Percentiles rank a stretch among this genome's conserved stretches.
Conservation (phyloP, 176 grass and related monocot species). For the Musa schizocarpa region DNA sequence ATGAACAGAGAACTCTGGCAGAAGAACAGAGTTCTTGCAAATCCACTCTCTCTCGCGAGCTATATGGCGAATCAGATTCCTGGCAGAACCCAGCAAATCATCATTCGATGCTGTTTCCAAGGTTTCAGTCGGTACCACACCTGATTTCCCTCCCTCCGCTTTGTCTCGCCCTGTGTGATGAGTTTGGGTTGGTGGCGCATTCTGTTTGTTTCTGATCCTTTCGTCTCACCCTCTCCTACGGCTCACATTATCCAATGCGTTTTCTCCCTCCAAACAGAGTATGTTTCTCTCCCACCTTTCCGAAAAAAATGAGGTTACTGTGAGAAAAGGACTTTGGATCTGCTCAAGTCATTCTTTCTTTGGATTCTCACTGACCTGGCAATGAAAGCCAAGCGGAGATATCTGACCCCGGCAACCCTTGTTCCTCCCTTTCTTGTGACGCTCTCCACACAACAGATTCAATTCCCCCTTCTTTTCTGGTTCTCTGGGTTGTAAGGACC, state of each 20-base stretch:
- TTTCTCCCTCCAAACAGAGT: constrained; percentile 7
- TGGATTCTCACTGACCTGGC: not conserved
- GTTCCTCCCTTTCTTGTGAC: not conserved
- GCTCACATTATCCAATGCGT: not conserved
- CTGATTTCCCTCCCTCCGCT: not conserved
- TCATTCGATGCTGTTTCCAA: not conserved
- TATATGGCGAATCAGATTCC: not conserved
- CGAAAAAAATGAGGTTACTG: not conserved
- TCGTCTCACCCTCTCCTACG: not conserved
- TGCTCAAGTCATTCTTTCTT: not conserved
- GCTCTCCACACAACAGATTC: not conserved
- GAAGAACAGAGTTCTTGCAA: too few species aligned
- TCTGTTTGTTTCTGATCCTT: not conserved
- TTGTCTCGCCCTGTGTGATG: not conserved
- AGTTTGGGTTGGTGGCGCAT: constrained; percentile 1
- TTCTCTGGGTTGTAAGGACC: not conserved
- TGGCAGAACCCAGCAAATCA: not conserved
- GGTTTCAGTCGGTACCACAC: not conserved
- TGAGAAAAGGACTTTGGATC: not conserved
- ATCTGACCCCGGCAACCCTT: not conserved
- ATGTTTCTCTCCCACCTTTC: constrained; percentile 1
- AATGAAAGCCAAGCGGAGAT: not conserved
- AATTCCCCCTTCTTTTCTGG: not conserved
- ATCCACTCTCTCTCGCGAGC: too few species aligned
- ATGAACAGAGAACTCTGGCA: not conserved